Conservation (phyloP, 2,329 filamentous ascomycete genomes). For the Xylaria sp. region DNA sequence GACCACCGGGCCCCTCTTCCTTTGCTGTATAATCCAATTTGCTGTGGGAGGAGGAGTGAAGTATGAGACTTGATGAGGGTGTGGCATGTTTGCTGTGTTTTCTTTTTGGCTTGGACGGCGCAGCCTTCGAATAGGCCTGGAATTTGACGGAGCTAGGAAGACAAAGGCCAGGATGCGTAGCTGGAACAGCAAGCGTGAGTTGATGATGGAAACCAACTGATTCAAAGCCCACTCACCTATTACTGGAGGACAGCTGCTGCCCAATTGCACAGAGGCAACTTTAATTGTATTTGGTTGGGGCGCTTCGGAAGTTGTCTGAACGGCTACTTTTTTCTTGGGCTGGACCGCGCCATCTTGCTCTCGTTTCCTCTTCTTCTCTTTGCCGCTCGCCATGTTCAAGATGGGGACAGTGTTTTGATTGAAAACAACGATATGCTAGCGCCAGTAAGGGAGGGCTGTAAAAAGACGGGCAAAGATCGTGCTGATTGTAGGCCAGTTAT, state of each 20-base stretch:
- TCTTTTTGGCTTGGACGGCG: constrained; percentile 43
- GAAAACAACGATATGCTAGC: neutral
- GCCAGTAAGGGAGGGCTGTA: neutral
- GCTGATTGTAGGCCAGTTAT: neutral
- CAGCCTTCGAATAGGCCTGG: constrained; percentile 59
- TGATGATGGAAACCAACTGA: constrained; percentile 33
- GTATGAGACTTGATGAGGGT: constrained; percentile 60
- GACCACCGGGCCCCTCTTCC: constrained; percentile 58
- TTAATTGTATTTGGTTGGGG: constrained; percentile 52
- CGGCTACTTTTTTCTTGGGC: constrained; percentile 63
- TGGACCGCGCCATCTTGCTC: constrained; percentile 54
- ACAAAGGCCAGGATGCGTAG: constrained; percentile 55
- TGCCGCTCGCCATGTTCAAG: constrained; percentile 53
- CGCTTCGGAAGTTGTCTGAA: constrained; percentile 51
- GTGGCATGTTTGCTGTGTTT: constrained; percentile 55
- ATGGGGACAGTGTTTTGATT: neutral
- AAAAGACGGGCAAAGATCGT: neutral
- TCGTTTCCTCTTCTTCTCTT: constrained; percentile 65
- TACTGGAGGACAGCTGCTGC: constrained; percentile 61
- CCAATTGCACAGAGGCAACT: constrained; percentile 59
- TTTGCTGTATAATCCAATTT: constrained; percentile 69
- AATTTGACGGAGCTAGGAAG: constrained; percentile 55
- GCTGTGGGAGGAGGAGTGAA: constrained; percentile 67
- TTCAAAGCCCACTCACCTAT: constrained; percentile 56
- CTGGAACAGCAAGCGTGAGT: constrained; percentile 46